Conservation (phyloP, 164 flowering plant species). For the Cinnamomum micranthum region DNA sequence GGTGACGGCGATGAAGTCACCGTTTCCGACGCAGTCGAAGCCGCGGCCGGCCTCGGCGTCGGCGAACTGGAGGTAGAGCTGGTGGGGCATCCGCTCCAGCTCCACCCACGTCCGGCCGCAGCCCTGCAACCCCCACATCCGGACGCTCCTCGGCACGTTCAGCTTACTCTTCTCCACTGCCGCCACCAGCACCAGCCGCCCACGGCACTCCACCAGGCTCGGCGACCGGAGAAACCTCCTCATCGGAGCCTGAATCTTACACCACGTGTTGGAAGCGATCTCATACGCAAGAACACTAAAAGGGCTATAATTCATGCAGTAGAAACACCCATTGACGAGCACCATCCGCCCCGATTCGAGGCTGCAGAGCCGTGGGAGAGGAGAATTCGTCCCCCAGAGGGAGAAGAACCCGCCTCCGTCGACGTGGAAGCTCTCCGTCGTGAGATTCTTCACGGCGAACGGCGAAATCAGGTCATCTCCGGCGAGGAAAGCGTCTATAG, state of each 20-base stretch:
- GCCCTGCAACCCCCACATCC: constrained; percentile 68
- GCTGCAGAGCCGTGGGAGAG: constrained; percentile 76
- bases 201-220: constrained; percentile 63
- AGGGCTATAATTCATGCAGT: constrained; percentile 87
- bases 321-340: constrained; percentile 42
- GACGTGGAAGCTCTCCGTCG: constrained; percentile 65
- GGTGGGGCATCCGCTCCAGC: constrained; percentile 85
- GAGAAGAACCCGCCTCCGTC: constrained; percentile 66
- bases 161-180: constrained; percentile 94
- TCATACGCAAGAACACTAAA: constrained; percentile 65
- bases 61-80: constrained; percentile 54
- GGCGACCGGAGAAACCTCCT: constrained; percentile 74
- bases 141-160: constrained; percentile 72
- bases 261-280: constrained; percentile 42
- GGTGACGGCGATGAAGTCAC: constrained; percentile 55
- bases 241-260: constrained; percentile 88
- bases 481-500: constrained; percentile 56
- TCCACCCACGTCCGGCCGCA: constrained; percentile 70
- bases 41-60: constrained; percentile 60
- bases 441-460: constrained; percentile 77
- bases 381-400: constrained; percentile 57
- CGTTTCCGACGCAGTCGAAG: constrained; percentile 72
- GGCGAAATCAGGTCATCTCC: constrained; percentile 91
- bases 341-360: constrained; percentile 76
- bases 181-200: constrained; percentile 65